Evolutionary conservation across 208 protist species (phyloP), one percentile per base, ranked within the genome.

Genomic region (Hexamita inflata): DNA sequence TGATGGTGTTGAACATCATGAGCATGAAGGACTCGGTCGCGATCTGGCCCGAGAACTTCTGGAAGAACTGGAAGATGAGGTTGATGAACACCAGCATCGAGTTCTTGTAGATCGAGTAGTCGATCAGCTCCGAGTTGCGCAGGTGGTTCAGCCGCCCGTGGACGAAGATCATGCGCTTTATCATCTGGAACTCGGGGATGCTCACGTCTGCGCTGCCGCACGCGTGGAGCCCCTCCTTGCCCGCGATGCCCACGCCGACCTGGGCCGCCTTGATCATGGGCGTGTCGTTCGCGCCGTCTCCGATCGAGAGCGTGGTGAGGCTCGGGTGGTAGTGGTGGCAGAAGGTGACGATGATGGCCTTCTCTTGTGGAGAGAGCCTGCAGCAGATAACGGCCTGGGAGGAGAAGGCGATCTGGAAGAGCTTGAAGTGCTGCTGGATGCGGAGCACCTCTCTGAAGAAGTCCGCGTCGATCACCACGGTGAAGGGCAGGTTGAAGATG

Each of bases 261-360:
- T 68, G 1, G 11, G 77, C 77, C 19, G 73, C 15, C 32, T 80
- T 62, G 39, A 80, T 80, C 77, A 80, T 80, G 11, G 1, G 13
- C n/a, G 59, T 32, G 57, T 80, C 77, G 57, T 80, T 80, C 0
- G 73, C 77, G 15, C 77, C 77, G 40, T 80, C 77, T 1, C 77
- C 77, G 24, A 80, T 77, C 0, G 77, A 11, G 1, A 80, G 64
- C 28, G 64, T 70, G 26, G 64, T 70, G 24, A 70, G n/a, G 38
- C 42, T 28, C 32, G 26, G 26, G 9, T 70, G 4, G 30, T 38
- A 42, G 11, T 70, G 26, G 11, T 38, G 32, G 11, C 19, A 9
- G 7, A 70, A 11, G 24, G 9, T 70, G 24, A 70, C 64, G 28
- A 70, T 70, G 24, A 70, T 9, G 11, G 64, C 64, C 64, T 70